Evolutionary conservation across 2,329 filamentous ascomycete species (phyloP).

Genomic region (Cadophora gregata): DNA sequence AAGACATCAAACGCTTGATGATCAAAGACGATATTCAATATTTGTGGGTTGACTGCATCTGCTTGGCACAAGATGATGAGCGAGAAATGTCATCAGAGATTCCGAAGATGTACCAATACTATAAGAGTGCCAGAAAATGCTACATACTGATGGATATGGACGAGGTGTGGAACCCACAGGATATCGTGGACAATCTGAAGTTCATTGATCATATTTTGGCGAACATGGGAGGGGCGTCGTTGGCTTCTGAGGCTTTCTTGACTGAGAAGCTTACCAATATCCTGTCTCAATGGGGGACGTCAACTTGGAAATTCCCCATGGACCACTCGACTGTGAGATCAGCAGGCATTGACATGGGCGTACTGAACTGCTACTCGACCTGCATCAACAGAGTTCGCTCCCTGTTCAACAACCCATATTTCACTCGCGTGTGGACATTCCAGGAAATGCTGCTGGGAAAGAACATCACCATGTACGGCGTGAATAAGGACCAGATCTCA

Average conservation of each 20-base stretch:
- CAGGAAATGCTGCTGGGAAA: constrained; percentile 28
- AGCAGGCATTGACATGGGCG: constrained; percentile 22
- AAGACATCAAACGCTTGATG: constrained; percentile 33
- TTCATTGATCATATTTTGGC: constrained; percentile 42
- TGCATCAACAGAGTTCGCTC: constrained; percentile 23
- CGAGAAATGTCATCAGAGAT: constrained; percentile 23
- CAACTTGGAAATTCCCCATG: constrained; percentile 20
- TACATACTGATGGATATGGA: constrained; percentile 45
- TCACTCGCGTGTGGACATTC: constrained; percentile 26
- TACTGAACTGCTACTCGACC: constrained; percentile 27
- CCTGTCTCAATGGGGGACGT: constrained; percentile 23
- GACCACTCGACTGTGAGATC: constrained; percentile 20
- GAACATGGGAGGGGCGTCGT: constrained; percentile 34
- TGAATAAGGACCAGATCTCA: constrained; percentile 20
- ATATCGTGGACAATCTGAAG: constrained; percentile 43
- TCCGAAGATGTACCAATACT: constrained; percentile 30
- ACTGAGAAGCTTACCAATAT: constrained; percentile 31
- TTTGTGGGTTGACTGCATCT: constrained; percentile 38
- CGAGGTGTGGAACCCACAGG: constrained; percentile 42
- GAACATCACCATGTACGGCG: constrained; percentile 28
- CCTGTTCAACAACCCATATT: constrained; percentile 24
- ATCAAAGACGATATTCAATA: constrained; percentile 25
- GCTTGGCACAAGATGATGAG: constrained; percentile 36
- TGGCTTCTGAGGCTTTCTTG: constrained; percentile 38
- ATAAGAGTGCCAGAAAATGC: constrained; percentile 35